Percentiles rank a stretch among this genome's conserved stretches.
These are phyloP conservation scores for Fusarium scirpi DNA, from an alignment of 2,329 filamentous ascomycete species.

Conservation along the genomic window DNA sequence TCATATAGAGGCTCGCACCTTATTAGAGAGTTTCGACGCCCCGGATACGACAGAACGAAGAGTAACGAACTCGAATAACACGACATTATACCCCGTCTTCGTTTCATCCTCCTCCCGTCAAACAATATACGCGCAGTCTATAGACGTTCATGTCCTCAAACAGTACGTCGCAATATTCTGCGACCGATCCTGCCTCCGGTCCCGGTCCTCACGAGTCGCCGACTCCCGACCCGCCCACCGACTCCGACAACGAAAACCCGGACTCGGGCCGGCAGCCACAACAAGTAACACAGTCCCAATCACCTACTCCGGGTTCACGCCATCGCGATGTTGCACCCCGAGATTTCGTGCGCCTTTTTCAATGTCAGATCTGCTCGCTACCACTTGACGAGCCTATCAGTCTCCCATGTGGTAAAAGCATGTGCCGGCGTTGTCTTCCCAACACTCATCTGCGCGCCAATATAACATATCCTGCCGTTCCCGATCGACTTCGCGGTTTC, in stretches of 20 bases:
- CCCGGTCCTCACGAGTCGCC: slow-evolving; percentile 21
- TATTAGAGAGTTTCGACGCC: slow-evolving; percentile 43
- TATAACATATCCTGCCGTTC: slow-evolving; percentile 81
- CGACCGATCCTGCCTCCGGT: slow-evolving; percentile 29
- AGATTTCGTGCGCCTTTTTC: slow-evolving; percentile 73
- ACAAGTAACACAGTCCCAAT: slow-evolving; percentile 15
- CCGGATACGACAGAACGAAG: slow-evolving; percentile 11
- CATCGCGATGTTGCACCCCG: slow-evolving; percentile 44
- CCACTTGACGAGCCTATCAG: slow-evolving; percentile 77
- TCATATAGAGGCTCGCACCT: slow-evolving; percentile 37
- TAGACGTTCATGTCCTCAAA: slow-evolving; percentile 41
- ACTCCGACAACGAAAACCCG: slow-evolving; percentile 17
- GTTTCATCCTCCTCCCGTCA: background rate
- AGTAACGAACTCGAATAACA: slow-evolving; percentile 5
- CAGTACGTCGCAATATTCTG: slow-evolving; percentile 23
- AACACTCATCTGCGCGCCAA: slow-evolving; percentile 71
- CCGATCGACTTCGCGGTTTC: slow-evolving; percentile 76
- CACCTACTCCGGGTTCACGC: slow-evolving; percentile 8
- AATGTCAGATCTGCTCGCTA: slow-evolving; percentile 79
- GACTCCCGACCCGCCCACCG: slow-evolving; percentile 12
- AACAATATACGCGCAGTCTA: slow-evolving; percentile 6
- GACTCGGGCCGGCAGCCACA: slow-evolving; percentile 18
- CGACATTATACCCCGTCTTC: slow-evolving; percentile 3
- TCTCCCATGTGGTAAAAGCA: slow-evolving; percentile 82
- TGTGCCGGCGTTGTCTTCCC: slow-evolving; percentile 83